A percentile compares a stretch with the other conserved stretches of the same genome.
Evolutionary conservation across 2,329 filamentous ascomycete genomes (phyloP).

Genomic region (Kalaharituber pfeilii): DNA sequence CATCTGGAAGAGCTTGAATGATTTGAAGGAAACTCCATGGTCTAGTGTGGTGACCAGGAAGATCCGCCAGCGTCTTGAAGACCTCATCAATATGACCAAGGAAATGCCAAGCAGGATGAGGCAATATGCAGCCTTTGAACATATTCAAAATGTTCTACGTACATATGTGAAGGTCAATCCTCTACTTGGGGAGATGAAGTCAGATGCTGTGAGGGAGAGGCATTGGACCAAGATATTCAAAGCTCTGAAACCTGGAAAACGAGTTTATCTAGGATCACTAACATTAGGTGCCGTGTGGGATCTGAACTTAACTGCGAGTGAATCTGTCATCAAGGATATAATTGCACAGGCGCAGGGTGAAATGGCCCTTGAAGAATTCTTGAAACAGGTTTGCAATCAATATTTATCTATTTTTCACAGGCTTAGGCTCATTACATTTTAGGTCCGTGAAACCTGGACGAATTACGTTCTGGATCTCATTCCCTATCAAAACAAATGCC

Average conservation of each 20-base stretch:
- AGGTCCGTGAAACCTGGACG: conserved; percentile 80
- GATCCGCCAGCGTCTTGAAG: conserved; percentile 72
- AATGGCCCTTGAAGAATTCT: conserved; percentile 93
- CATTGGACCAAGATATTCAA: conserved; percentile 99
- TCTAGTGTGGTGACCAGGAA: conserved; percentile 90
- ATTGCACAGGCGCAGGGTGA: conserved; percentile 93
- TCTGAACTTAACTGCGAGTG: conserved; percentile 71
- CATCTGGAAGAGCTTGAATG: conserved; percentile 91
- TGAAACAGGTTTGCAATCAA: conserved; percentile 58
- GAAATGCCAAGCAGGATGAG: conserved; percentile 99
- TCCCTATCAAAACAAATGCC: conserved; percentile 95
- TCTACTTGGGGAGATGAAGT: conserved; percentile 77
- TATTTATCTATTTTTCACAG: conserved; percentile 3
- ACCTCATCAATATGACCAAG: conserved; percentile 91
- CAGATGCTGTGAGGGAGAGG: conserved; percentile 84
- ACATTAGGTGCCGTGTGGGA: conserved; percentile 99
- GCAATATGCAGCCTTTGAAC: conserved; percentile 98
- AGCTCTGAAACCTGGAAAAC: conserved; percentile 73
- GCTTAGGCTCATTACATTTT: background rate
- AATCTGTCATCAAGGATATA: conserved; percentile 76
- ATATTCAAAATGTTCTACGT: conserved; percentile 80
- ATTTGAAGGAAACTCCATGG: conserved; percentile 84
- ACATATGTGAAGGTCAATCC: conserved; percentile 81
- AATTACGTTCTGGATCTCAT: conserved; percentile 88
- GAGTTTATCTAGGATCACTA: conserved; percentile 86